Base-by-base conservation (phyloP, 139 green algal species). In the Eudorina sp. region DNA sequence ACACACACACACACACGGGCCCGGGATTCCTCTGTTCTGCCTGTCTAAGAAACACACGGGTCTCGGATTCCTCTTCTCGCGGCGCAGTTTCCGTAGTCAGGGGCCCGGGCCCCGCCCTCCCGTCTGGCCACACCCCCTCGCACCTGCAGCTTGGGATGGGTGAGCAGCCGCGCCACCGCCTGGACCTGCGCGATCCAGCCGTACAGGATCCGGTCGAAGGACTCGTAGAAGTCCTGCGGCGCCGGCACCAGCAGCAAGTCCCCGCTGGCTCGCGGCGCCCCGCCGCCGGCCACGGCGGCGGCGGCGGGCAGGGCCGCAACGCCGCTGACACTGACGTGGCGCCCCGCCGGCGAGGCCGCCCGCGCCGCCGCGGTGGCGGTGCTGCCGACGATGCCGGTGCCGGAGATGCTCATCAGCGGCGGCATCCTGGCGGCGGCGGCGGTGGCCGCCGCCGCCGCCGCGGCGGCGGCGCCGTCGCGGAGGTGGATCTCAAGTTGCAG, bases 91-190 rank as follows among this genome's bases (percentile, higher is more conserved):
- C n/a, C n/a, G n/a, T n/a, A n/a, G n/a, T n/a, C n/a, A n/a, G n/a
- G n/a, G n/a, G n/a, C n/a, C n/a, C n/a, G n/a, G n/a, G n/a, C n/a
- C n/a, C n/a, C n/a, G n/a, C n/a, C n/a, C n/a, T n/a, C n/a, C n/a
- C n/a, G n/a, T n/a, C n/a, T n/a, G n/a, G n/a, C n/a, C n/a, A 46
- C 8, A 76, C 68, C 70, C 53, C 36, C 58, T 36, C 46, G 0
- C 48, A 93, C 92, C 92, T 92, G 78, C 21, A 95, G 75, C 41
- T 91, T 90, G 31, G 81, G 41, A 53, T 95, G 83, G 14, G 75
- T 86, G 25, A 93, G 75, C 88, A 95, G 90, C 38, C 91, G 64
- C 27, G 69, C 53, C 69, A 94, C 89, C 0, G 89, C 40, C 78
- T 85, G 69, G 64, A 93, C 76, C 75, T 89, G 89, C 4, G 82